Conservation (phyloP, 2,329 filamentous ascomycete genomes). For the Fonsecaea pedrosoi region DNA sequence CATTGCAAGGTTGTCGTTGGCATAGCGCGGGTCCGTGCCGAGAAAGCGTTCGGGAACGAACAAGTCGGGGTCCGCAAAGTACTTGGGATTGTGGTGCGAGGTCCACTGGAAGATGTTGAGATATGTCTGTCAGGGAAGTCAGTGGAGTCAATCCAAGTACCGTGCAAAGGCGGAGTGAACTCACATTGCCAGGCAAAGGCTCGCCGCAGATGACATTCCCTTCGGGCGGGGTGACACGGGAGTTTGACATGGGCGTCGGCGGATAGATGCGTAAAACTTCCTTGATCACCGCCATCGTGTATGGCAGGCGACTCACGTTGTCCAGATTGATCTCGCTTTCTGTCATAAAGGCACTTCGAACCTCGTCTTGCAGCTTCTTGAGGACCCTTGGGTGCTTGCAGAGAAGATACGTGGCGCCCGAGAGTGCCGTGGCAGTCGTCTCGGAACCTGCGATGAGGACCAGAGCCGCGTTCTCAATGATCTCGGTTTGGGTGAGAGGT, state of each 20-base stretch:
- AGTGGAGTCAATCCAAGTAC: no score
- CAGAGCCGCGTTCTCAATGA: slow-evolving; percentile 13
- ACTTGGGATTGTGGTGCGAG: slow-evolving; percentile 21
- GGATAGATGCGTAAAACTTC: not conserved
- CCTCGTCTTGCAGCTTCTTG: slow-evolving; percentile 50
- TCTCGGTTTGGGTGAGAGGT: no score
- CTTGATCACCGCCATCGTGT: slow-evolving; percentile 2
- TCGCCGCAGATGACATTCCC: not conserved
- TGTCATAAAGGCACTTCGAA: slow-evolving; percentile 20
- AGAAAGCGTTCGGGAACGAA: slow-evolving; percentile 38
- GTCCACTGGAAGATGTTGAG: slow-evolving; percentile 72
- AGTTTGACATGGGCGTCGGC: not conserved
- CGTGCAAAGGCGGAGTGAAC: slow-evolving; percentile 59
- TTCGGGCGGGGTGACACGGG: not conserved
- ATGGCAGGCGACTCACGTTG: not conserved
- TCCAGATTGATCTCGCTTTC: slow-evolving; percentile 43
- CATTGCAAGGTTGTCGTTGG: slow-evolving; percentile 29
- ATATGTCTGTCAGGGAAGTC: no score
- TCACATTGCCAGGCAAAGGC: slow-evolving; percentile 22
- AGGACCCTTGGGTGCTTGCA: slow-evolving; percentile 48
- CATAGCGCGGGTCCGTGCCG: not conserved
- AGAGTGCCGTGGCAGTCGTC: slow-evolving; percentile 55
- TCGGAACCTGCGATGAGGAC: slow-evolving; percentile 54
- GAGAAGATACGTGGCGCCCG: slow-evolving; percentile 53
- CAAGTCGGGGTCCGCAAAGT: slow-evolving; percentile 24